Evolutionary conservation across 371 early-diverging fungal genomes (phyloP), one percentile per base, ranked within the genome.

Genomic region (Mortierella sp.): DNA sequence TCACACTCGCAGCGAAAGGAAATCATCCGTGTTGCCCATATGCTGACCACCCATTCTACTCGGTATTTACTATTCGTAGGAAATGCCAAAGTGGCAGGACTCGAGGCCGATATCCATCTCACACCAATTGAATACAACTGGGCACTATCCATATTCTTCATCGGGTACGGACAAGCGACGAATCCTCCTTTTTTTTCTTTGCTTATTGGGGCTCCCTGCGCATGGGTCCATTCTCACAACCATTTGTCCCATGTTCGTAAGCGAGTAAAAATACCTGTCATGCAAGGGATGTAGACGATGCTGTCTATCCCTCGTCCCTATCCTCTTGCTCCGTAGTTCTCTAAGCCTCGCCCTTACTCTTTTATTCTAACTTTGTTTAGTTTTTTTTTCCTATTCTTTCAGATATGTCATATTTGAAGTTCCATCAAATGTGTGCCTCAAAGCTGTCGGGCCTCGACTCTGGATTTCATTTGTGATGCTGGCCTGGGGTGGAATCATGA

Each of bases 401-500:
- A 60, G 69, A 30, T 61, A 70, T 8, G 60, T 64, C 21, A 9
- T 59, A 15, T 64, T 71, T 17, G 60, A 60, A 28, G 60, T 71
- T 7, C 60, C 56, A 0, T 64, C 60, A 42, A 60, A 78, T 51
- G 55, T 63, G 14, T 54, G 56, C 5, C 32, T 72, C 2, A 72
- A 72, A n/a, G 43, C 23, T 7, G 46, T 61, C 8, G 72, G 86
- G 3, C 88, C 90, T 12, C 69, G 84, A 46, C 59, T 80, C 52
- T 87, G 86, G 87, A 70, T 91, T 34, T 81, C 88, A 24, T 30
- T 82, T 7, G 84, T 90, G 24, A 87, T 89, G 67, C 51, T 87
- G 11, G 30, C 80, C 3, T 92, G 93, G 91, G 90, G 90, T 37
- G 80, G 85, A 21, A 65, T 89, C 51, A 85, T 87, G 34, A 84